Conservation (phyloP, 73 alveolate species). For the Paramecium pentaurelia region DNA sequence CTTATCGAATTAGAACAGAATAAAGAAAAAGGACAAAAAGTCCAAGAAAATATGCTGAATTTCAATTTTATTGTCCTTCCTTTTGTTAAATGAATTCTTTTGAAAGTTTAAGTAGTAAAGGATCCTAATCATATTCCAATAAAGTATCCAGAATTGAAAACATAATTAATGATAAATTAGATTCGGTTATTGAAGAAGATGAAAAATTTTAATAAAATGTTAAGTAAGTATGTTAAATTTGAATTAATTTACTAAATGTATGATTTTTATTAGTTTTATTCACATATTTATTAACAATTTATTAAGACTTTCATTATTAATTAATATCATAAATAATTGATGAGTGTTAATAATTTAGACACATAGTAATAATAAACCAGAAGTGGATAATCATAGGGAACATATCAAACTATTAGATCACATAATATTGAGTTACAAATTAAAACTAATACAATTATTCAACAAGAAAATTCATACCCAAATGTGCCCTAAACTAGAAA, state of each 20-base stretch:
- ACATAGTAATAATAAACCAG: not conserved
- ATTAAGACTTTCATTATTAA: not conserved
- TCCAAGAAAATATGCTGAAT: conserved; percentile 34
- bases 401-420: not conserved
- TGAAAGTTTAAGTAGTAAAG: not conserved
- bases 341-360: not conserved
- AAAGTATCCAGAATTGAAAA: not conserved
- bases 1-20: not conserved
- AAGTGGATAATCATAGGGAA: not conserved
- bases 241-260: not conserved
- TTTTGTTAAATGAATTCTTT: not conserved
- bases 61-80: not conserved
- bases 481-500: not conserved
- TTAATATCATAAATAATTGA: not conserved
- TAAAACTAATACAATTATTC: not conserved
- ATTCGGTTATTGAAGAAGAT: not conserved
- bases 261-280: not conserved
- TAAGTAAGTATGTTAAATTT: not conserved
- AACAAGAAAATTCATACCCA: not conserved
- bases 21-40: conserved; percentile 16
- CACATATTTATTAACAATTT: not conserved
- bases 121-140: not conserved
- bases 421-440: not conserved
- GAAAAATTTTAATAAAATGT: not conserved
- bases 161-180: not conserved